These are phyloP conservation scores for Diaporthe velutina DNA, from an alignment of 2,329 filamentous ascomycete genomes.

Conservation along the genomic window DNA sequence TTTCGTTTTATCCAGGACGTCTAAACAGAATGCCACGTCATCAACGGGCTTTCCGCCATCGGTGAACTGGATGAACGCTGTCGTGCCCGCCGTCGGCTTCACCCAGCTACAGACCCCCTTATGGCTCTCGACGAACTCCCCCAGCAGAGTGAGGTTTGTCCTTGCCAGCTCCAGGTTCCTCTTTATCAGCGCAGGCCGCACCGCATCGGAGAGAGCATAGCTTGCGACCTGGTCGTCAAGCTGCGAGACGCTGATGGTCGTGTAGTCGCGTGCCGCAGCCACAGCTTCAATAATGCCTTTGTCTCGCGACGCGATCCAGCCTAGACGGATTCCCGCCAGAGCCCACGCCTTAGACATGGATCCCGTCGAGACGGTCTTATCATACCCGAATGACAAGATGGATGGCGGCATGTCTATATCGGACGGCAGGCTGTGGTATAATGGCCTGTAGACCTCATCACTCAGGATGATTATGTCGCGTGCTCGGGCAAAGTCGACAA, in stretches of 20 bases:
- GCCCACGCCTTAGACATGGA: constrained; percentile 90
- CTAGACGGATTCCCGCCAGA: constrained; percentile 83
- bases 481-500: constrained; percentile 74
- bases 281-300: constrained; percentile 72
- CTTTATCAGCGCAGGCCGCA: constrained; percentile 50
- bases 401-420: constrained; percentile 72
- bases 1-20: constrained; percentile 76
- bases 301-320: constrained; percentile 83
- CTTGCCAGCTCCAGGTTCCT: constrained; percentile 77
- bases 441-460: constrained; percentile 87
- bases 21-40: constrained; percentile 78
- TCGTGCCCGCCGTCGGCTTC: constrained; percentile 83
- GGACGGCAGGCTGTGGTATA: constrained; percentile 77
- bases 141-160: constrained; percentile 75
- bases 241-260: constrained; percentile 86
- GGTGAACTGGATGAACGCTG: constrained; percentile 80
- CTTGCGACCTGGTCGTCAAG: constrained; percentile 84
- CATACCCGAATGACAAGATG: constrained; percentile 78
- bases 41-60: constrained; percentile 73
- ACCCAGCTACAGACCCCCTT: constrained; percentile 76
- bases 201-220: constrained; percentile 73
- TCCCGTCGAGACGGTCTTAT: constrained; percentile 78
- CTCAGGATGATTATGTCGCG: constrained; percentile 76
- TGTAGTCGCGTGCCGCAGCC: constrained; percentile 80
- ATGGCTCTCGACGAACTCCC: constrained; percentile 75